These are phyloP conservation scores for Exophiala calicioides DNA, from an alignment of 2,329 filamentous ascomycete species.

Conservation along the genomic window DNA sequence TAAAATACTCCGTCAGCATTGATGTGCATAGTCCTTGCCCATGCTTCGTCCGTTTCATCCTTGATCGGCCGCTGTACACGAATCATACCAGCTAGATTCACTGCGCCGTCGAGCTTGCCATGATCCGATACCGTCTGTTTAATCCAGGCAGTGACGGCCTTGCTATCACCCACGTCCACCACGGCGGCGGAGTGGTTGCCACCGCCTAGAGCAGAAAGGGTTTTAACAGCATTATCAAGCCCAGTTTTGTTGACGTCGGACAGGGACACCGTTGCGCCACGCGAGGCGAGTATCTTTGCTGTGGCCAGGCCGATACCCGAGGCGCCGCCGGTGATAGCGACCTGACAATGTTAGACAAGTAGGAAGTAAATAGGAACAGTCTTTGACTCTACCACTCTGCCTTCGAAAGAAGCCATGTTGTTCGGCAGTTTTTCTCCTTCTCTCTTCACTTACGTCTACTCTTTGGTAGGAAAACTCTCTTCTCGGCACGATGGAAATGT, in stretches of 20 bases:
- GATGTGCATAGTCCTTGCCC: constrained; percentile 32
- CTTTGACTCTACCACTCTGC: too few relatives aligned
- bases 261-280: constrained; percentile 50
- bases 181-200: background rate
- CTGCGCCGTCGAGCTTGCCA: background rate
- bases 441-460: too few relatives aligned
- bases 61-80: constrained; percentile 49
- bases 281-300: constrained; percentile 46
- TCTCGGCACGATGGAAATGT: too few relatives aligned
- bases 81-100: background rate
- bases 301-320: constrained; percentile 54
- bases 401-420: too few relatives aligned
- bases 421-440: too few relatives aligned
- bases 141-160: background rate
- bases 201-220: constrained; percentile 15
- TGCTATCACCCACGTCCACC: background rate
- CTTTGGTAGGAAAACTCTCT: too few relatives aligned
- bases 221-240: constrained; percentile 7
- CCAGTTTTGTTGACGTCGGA: constrained; percentile 39
- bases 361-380: too few relatives aligned
- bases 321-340: constrained; percentile 41
- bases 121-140: background rate
- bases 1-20: constrained; percentile 44
- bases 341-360: too few relatives aligned
- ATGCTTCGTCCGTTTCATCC: constrained; percentile 23